phyloP scores from a whole-genome alignment of 2,329 filamentous ascomycete genomes.

The Aspergillus japonicus region DNA sequence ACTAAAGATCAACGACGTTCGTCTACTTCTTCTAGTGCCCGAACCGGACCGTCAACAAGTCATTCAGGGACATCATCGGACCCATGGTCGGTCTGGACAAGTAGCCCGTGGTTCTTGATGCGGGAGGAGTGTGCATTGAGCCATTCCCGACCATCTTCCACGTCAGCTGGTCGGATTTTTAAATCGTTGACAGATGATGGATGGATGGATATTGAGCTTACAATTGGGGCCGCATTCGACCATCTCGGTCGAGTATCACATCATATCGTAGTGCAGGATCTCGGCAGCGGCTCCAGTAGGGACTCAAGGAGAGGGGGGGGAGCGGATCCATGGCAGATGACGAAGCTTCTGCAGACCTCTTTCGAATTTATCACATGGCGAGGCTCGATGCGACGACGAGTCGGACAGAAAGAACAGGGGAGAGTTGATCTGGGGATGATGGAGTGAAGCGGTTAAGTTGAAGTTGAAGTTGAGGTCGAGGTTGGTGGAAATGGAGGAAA shows the following conservation, averaged over 20 bases:
- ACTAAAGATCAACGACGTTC: slow-evolving; percentile 4
- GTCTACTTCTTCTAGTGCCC: slow-evolving; percentile 14
- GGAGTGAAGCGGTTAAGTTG: background rate
- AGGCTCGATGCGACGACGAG: background rate
- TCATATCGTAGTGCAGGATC: background rate
- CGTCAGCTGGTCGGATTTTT: slow-evolving; percentile 10
- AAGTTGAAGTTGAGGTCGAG: slow-evolving; percentile 5
- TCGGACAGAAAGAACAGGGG: background rate
- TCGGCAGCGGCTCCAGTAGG: slow-evolving; percentile 3
- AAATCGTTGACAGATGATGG: slow-evolving; percentile 3
- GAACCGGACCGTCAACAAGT: slow-evolving; percentile 14
- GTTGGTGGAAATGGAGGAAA: slow-evolving; percentile 1
- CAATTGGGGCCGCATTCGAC: background rate
- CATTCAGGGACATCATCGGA: slow-evolving; percentile 1
- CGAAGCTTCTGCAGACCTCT: slow-evolving; percentile 10
- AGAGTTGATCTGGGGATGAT: background rate
- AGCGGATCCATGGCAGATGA: slow-evolving; percentile 6
- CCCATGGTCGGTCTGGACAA: slow-evolving; percentile 12
- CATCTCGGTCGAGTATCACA: background rate
- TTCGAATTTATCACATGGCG: slow-evolving; percentile 12
- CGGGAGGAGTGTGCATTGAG: background rate
- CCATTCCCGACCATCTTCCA: background rate
- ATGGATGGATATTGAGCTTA: background rate
- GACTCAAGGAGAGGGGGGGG: background rate
- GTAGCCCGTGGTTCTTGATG: slow-evolving; percentile 2